Evolutionary conservation across 116 monocot genomes (phyloP), one percentile per base, ranked within the genome.

Genomic region (Papilionanthe hybrid): DNA sequence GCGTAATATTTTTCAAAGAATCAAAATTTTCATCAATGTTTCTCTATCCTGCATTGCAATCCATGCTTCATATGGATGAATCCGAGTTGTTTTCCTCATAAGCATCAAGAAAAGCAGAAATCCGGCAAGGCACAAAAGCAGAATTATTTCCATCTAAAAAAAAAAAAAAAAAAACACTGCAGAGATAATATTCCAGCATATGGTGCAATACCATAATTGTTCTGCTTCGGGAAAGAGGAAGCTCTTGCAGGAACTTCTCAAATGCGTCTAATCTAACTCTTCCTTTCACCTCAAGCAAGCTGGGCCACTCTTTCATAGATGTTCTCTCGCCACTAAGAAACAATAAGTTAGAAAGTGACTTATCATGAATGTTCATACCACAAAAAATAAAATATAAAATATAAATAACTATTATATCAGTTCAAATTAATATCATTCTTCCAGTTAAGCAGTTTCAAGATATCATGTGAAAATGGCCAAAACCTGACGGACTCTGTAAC

Each of bases 201-300:
- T 56, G 45, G 32, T 69, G 65, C 19, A 76, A 67, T 91, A 99
- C 99, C 99, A 95, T 99, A 42, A 99, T 85, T 42, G 87, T 93
- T 82, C 95, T 93, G 77, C 87, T 94, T 79, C 90, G 86, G 80
- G 93, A 95, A 20, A 87, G 72, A 81, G 82, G 91, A 84, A 99
- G 99, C 47, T 94, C 91, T 79, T 90, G 88, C 2, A 99, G 85
- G 75, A 99, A 95, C 82, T 93, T 95, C 63, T 95, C 91, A 90
- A 99, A 99, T 50, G 95, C 90, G 77, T 92, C 91, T 67, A 93
- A 30, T 56, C 90, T 88, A 48, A 99, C 99, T 89, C 95, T 93
- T 84, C 99, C 99, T 68, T 99, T 99, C 27, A 99, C 93, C 86
- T 99, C 99, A 85, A 99, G 85, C 79, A 91, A 84, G 45, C 60